These are phyloP conservation scores for Nigrospora oryzae DNA, from an alignment of 2,329 filamentous ascomycete genomes.

Conservation along the genomic window DNA sequence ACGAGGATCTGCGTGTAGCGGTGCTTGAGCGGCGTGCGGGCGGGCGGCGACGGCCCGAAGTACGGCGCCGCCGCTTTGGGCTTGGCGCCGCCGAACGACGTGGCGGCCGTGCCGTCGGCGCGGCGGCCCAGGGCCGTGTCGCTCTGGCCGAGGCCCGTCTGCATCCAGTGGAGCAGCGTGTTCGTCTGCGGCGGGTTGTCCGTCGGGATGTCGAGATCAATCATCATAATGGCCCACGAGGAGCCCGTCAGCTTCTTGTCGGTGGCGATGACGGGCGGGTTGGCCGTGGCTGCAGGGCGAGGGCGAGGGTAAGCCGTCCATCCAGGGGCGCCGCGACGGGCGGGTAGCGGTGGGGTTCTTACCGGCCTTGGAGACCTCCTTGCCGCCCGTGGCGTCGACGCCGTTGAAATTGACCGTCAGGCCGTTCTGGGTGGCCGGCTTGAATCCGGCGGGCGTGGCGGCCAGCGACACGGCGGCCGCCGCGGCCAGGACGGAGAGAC, in stretches of 20 bases:
- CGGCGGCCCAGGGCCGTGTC: conserved; percentile 17
- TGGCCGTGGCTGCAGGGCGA: conserved; percentile 19
- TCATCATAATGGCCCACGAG: conserved; percentile 32
- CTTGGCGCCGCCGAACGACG: conserved; percentile 10
- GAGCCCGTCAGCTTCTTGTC: conserved; percentile 26
- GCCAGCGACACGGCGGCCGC: conserved; percentile 26
- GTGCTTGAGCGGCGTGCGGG: conserved; percentile 18
- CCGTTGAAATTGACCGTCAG: conserved; percentile 29
- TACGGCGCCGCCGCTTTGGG: conserved; percentile 15
- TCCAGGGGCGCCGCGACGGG: too few relatives aligned
- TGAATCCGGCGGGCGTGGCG: conserved; percentile 31
- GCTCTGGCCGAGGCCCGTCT: conserved; percentile 24
- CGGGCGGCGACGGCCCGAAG: conserved; percentile 16
- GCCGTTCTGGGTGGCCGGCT: conserved; percentile 24
- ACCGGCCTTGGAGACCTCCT: conserved; percentile 27
- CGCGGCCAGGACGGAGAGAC: conserved; percentile 19
- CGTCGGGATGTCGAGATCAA: conserved; percentile 39
- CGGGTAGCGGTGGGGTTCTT: conserved; percentile 5
- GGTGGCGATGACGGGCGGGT: conserved; percentile 26
- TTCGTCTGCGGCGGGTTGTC: conserved; percentile 24
- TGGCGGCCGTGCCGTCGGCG: conserved; percentile 11
- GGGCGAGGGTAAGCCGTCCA: too few relatives aligned
- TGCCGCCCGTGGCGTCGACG: conserved; percentile 27
- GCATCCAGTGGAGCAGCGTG: conserved; percentile 34
- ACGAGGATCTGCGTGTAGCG: conserved; percentile 21